These are phyloP conservation scores for Puccinia hordei DNA, from an alignment of 1,284 basidiomycete species.

Conservation along the genomic window DNA sequence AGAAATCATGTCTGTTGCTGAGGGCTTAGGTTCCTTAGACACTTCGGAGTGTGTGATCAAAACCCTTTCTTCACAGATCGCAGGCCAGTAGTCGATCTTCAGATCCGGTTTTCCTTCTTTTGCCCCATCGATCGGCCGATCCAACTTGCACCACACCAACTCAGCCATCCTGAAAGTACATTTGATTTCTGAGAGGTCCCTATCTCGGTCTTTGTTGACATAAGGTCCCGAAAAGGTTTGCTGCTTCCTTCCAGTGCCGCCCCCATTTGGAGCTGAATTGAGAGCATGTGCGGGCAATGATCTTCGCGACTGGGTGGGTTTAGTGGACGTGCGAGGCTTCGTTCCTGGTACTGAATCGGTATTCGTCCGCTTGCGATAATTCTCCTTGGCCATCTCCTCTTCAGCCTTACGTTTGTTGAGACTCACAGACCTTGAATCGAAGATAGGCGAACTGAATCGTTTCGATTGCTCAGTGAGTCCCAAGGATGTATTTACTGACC, in stretches of 20 bases:
- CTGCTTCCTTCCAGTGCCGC: constrained; percentile 44
- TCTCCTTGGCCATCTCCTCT: constrained; percentile 48
- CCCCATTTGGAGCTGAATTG: constrained; percentile 3
- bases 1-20: neutral
- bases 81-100: constrained; percentile 71
- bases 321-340: constrained; percentile 51
- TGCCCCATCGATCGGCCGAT: constrained; percentile 63
- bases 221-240: constrained; percentile 53
- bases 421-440: constrained; percentile 27
- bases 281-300: neutral
- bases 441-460: constrained; percentile 38
- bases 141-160: constrained; percentile 71
- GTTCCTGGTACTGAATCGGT: constrained; percentile 55
- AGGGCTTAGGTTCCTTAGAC: neutral
- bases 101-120: constrained; percentile 60
- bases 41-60: constrained; percentile 20
- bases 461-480: constrained; percentile 61
- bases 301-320: neutral
- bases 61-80: constrained; percentile 62
- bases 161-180: constrained; percentile 69
- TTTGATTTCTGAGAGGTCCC: constrained; percentile 61
- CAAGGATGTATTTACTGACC: constrained; percentile 68
- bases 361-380: neutral
- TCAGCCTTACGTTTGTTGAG: constrained; percentile 48
- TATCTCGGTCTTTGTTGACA: constrained; percentile 52